phyloP scores from a whole-genome alignment of 1,284 basidiomycete genomes.

The Tilletiaria anomala region DNA sequence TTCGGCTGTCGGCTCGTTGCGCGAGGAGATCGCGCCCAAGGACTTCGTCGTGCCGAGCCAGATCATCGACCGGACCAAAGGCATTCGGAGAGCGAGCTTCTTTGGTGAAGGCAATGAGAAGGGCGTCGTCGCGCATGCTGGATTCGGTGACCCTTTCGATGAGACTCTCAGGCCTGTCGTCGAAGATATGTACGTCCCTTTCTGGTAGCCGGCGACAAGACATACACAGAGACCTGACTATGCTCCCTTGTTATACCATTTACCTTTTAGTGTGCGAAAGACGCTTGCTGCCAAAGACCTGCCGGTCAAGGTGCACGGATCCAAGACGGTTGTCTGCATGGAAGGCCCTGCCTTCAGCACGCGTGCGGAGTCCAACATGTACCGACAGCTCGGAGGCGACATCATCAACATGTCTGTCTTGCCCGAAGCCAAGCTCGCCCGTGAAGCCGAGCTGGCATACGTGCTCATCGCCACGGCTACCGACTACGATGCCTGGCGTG shows the following conservation, averaged over 20 bases:
- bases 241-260: too few species aligned
- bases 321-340: constrained; percentile 86
- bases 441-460: constrained; percentile 70
- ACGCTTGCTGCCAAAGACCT: constrained; percentile 11
- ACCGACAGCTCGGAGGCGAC: constrained; percentile 65
- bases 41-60: constrained; percentile 79
- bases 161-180: constrained; percentile 20
- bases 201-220: too few species aligned
- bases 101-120: constrained; percentile 55
- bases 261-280: constrained; percentile 13
- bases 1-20: constrained; percentile 85
- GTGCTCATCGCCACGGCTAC: constrained; percentile 36
- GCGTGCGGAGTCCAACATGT: constrained; percentile 87
- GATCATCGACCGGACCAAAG: constrained; percentile 93
- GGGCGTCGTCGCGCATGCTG: constrained; percentile 73
- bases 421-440: constrained; percentile 83
- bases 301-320: constrained; percentile 47
- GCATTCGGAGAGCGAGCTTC: constrained; percentile 67
- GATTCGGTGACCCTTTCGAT: constrained; percentile 61
- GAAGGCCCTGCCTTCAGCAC: constrained; percentile 89
- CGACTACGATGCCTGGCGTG: constrained; percentile 47
- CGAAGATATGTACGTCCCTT: constrained; percentile 12
- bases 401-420: constrained; percentile 64
- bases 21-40: constrained; percentile 65
- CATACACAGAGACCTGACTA: too few species aligned